phyloP scores from a whole-genome alignment of 805 yeast genomes.

The Komagataella pseudopastoris region DNA sequence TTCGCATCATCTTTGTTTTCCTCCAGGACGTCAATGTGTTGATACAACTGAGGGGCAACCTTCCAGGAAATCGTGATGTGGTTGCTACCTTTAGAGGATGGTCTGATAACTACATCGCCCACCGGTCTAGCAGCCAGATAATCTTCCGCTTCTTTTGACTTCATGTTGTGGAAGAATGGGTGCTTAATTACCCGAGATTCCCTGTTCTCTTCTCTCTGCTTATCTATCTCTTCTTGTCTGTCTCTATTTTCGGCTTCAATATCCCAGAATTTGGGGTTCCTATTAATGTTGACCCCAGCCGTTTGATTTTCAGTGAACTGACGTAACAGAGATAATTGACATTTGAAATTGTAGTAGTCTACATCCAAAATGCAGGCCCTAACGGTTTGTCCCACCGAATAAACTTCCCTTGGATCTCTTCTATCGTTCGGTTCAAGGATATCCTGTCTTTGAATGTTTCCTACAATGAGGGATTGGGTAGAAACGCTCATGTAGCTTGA shows the following conservation, averaged over 20 bases:
- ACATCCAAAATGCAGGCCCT: slow-evolving; percentile 67
- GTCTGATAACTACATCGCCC: slow-evolving; percentile 90
- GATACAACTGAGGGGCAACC: slow-evolving; percentile 80
- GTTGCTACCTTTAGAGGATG: slow-evolving; percentile 80
- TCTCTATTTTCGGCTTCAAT: slow-evolving; percentile 61
- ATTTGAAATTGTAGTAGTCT: slow-evolving; percentile 63
- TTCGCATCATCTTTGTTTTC: slow-evolving; percentile 51
- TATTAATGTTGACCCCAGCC: slow-evolving; percentile 16
- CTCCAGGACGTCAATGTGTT: slow-evolving; percentile 82
- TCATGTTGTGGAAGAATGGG: slow-evolving; percentile 78
- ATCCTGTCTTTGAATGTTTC: slow-evolving; percentile 17
- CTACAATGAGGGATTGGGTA: slow-evolving; percentile 42
- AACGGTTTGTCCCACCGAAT: slow-evolving; percentile 63
- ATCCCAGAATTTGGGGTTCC: slow-evolving; percentile 69
- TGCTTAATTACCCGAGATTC: slow-evolving; percentile 77
- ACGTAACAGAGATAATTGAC: slow-evolving; percentile 58
- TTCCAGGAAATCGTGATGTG: slow-evolving; percentile 95
- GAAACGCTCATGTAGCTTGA: slow-evolving; percentile 21
- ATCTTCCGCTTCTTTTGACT: slow-evolving; percentile 82
- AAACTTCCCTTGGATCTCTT: slow-evolving; percentile 30
- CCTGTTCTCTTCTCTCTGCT: slow-evolving; percentile 53
- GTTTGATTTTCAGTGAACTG: slow-evolving; percentile 46
- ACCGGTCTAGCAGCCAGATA: slow-evolving; percentile 77
- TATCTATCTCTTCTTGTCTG: slow-evolving; percentile 37
- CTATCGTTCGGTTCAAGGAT: slow-evolving; percentile 37